Evolutionary conservation across 2,329 filamentous ascomycete genomes (phyloP).

Genomic region (Botrytis paeoniae): DNA sequence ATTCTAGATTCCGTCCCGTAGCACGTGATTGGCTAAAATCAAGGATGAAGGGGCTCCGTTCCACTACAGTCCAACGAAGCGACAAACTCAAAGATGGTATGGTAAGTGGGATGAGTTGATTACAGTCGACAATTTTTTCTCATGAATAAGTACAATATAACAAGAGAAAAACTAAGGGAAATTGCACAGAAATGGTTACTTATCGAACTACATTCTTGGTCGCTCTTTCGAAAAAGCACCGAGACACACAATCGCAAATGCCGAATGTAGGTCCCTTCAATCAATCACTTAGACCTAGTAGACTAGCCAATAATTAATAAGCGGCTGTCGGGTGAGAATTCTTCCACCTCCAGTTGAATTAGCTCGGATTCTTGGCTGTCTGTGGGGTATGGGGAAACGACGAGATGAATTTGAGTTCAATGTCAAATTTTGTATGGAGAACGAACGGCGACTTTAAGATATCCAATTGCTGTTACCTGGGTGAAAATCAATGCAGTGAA

Average conservation of each 20-base stretch:
- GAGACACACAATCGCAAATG: neutral
- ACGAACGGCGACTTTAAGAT: neutral
- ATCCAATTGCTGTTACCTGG: neutral
- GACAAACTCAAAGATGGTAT: neutral
- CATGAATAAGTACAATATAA: neutral
- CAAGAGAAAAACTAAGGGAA: too few relatives aligned
- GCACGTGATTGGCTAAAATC: conserved; percentile 16
- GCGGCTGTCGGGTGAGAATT: neutral
- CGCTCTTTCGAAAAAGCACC: neutral
- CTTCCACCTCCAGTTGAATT: neutral
- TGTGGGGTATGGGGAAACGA: conserved; percentile 19
- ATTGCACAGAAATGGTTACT: neutral
- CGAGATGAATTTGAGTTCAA: neutral
- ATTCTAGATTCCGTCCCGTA: neutral
- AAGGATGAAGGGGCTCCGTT: neutral
- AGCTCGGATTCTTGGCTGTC: neutral
- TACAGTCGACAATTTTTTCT: neutral
- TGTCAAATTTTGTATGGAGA: conserved; percentile 7
- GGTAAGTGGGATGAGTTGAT: neutral
- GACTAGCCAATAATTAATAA: conserved; percentile 7
- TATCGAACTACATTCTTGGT: neutral
- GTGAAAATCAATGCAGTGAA: neutral
- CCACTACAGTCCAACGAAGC: neutral
- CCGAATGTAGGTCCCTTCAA: neutral
- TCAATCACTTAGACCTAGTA: neutral